Base-by-base conservation (phyloP, 2,329 filamentous ascomycete species). In the Cordyceps militaris region DNA sequence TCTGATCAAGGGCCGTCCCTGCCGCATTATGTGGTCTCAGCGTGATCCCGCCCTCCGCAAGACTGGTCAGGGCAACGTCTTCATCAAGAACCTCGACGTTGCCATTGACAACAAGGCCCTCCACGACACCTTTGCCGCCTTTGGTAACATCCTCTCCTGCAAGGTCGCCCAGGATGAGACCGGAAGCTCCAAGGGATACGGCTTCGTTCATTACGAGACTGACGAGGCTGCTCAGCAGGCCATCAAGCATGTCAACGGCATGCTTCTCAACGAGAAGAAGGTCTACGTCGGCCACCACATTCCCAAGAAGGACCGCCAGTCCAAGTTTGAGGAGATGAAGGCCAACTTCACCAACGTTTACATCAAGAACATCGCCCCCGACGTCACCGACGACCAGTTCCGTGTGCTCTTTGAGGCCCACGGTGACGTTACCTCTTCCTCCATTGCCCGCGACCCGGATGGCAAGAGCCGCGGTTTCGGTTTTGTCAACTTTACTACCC, bases 261-360 rank as follows among this genome's bases (percentile, higher is more conserved):
- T 99, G 94, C 81, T 99, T 74, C 78, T 99, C 72, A 99, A 99
- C 79, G 94, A 99, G 85, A 99, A 99, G 88, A 99, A 99, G 85
- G 94, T 99, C 64, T 99, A 95, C 68, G 94, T 99, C 66, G 94
- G 94, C 64, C 93, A 97, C 78, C 94, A 99, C 79, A 97, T 99
- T 70, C 92, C 94, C 74, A 97, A 97, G 88, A 97, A 97, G 84
- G 94, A 99, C 73, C 93, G 94, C 69, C 94, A 97, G 84, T 96
- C 91, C 90, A 99, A 99, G 81, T 97, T 97, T 68, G 94, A 99
- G 81, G 94, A 99, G 83, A 99, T 99, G 93, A 99, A 99, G 87
- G 94, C 94, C 76, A 99, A 99, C 83, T 99, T 95, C 84, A 99
- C 94, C 81, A 99, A 99, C 76, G 87, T 99, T 76, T 99, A 99